Evolutionary conservation across 1,284 basidiomycete species (phyloP).

Genomic region (Boletellus dicymbophilus): DNA sequence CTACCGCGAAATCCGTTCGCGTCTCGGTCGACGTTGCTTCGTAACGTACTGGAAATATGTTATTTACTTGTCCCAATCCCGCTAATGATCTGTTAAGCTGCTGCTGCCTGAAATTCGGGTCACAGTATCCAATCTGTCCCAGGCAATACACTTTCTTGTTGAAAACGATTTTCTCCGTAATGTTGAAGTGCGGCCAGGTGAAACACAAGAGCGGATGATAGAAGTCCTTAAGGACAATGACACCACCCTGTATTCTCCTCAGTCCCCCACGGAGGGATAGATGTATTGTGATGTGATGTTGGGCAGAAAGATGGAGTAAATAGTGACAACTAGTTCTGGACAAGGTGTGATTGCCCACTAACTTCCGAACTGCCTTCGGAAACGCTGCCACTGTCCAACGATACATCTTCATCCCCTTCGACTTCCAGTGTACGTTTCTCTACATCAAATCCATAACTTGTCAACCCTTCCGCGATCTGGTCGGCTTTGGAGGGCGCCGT

Average conservation of each 20-base stretch:
- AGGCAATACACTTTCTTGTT: conserved; percentile 91
- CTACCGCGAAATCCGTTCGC: conserved; percentile 69
- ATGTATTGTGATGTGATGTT: not conserved
- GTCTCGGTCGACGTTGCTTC: conserved; percentile 66
- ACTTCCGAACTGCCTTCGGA: conserved; percentile 28
- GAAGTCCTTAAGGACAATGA: conserved; percentile 59
- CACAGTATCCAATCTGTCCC: conserved; percentile 91
- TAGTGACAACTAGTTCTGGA: not conserved
- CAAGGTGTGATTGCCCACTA: conserved; percentile 1
- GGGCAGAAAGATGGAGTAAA: not conserved
- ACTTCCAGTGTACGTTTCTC: conserved; percentile 72
- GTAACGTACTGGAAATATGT: conserved; percentile 52
- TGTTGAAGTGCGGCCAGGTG: conserved; percentile 83
- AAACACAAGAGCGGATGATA: conserved; percentile 71
- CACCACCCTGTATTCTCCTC: not conserved
- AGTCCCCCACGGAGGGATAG: not conserved
- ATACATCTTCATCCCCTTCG: conserved; percentile 52
- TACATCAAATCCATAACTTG: conserved; percentile 75
- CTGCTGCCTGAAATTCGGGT: conserved; percentile 87
- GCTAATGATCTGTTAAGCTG: conserved; percentile 49
- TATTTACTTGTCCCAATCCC: not conserved
- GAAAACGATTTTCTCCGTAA: conserved; percentile 88
- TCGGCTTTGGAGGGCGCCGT: conserved; percentile 82
- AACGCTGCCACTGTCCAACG: conserved; percentile 32
- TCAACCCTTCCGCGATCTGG: conserved; percentile 69